Evolutionary conservation across 495 filamentous ascomycete genomes (phyloP), one percentile per base, ranked within the genome.

Genomic region (Talaromyces thailandensis): DNA sequence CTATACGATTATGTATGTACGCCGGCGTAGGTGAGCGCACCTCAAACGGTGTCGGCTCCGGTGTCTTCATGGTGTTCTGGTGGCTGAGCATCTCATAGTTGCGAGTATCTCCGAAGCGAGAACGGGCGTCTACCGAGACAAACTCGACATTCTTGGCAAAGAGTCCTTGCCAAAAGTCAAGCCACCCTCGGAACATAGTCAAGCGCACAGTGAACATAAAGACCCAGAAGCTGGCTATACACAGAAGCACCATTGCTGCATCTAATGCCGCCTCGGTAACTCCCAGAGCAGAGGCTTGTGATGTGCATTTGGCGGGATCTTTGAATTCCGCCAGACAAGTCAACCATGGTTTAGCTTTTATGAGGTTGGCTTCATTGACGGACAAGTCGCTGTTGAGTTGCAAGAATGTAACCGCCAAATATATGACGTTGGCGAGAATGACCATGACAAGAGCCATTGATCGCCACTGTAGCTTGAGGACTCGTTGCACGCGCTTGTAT

Each of bases 401-500:
- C 62, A 98, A 85, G 72, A 97, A 98, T 61, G 96, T 82, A 21
- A 95, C 82, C 8, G 92, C 86, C 69, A 98, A 93, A 79, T 95
- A 93, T 64, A 98, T 84, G 52, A 96, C 89, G 71, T 97, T 92
- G 51, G 83, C 82, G 60, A 97, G 79, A 64, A 98, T 95, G 67
- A 96, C 85, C 32, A 93, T 76, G 23, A 96, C 91, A 48, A 97
- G 86, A 26, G 84, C 82, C 52, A 96, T 91, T 55, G 92, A 92
- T 63, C 95, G 82, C 94, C 94, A 98, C 73, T 98, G 94, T 3
- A 98, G 81, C 69, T 87, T 85, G n/a, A 98, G 80, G 51, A 98
- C 92, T 62, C 91, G 86, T 56, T 84, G 82, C 35, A 98, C 83
- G 55, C 95, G 86, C 61, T 88, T 85, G 66, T 95, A 96, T 24